Percentiles rank a stretch among this genome's conserved stretches.
Conservation (phyloP, 2,329 filamentous ascomycete genomes). For the Xylariaceae sp. region DNA sequence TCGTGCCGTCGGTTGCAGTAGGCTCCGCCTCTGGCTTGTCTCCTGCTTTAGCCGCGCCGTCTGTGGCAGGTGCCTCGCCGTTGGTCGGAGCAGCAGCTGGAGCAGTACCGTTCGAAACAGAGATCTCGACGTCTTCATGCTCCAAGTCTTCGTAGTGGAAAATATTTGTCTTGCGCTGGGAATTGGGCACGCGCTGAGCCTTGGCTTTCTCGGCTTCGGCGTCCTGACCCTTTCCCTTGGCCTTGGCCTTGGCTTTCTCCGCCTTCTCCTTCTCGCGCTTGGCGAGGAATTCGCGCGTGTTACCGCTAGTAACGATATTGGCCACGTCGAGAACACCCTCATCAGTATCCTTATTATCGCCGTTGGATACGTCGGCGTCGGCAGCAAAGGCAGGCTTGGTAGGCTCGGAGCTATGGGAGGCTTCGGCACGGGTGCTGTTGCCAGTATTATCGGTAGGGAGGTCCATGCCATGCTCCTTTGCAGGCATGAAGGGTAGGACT, state of each 20-base stretch:
- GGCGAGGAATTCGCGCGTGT: constrained; percentile 77
- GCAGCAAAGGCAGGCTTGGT: constrained; percentile 32
- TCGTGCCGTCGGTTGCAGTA: not conserved
- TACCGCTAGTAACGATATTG: constrained; percentile 78
- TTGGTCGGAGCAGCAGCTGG: constrained; percentile 4
- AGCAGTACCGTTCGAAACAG: constrained; percentile 29
- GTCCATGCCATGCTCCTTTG: constrained; percentile 45
- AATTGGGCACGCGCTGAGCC: constrained; percentile 64
- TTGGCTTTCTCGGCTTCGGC: constrained; percentile 52
- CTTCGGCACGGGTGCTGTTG: constrained; percentile 31
- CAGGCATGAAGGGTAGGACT: constrained; percentile 57
- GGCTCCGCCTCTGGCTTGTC: constrained; percentile 19
- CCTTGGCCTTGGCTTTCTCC: constrained; percentile 60
- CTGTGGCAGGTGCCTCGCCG: constrained; percentile 13
- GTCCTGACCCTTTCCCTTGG: constrained; percentile 60
- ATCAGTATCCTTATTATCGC: constrained; percentile 40
- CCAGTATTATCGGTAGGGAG: constrained; percentile 43
- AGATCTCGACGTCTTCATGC: constrained; percentile 50
- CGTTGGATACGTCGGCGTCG: constrained; percentile 33
- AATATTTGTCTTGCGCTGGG: constrained; percentile 64
- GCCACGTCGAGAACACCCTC: constrained; percentile 82
- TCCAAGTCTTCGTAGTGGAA: constrained; percentile 73
- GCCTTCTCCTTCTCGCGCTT: constrained; percentile 80
- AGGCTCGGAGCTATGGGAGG: constrained; percentile 32
- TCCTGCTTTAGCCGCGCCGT: constrained; percentile 19